Base-by-base conservation (phyloP, 169 alveolate species). In the Babesia microti region DNA sequence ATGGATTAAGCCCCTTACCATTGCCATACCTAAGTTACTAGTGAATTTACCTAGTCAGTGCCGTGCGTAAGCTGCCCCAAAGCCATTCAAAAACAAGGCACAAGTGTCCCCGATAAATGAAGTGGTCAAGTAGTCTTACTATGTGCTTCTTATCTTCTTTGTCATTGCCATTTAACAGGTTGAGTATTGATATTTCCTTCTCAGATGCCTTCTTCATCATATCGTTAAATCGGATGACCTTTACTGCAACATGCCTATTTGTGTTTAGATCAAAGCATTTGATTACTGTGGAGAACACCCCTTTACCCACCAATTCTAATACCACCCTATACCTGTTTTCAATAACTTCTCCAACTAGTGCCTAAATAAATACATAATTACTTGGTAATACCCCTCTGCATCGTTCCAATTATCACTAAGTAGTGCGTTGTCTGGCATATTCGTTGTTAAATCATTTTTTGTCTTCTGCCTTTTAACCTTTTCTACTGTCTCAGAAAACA, bases 161-260 rank as follows among this genome's bases (percentile, higher is more conserved):
- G 61, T 85, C 91, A 23, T 74, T 48, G 3, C 75, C 82, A 50
- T 80, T 88, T 33, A 88, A 49, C 45, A 65, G 58, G 21, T 56
- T 56, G 23, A 88, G 46, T 6, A 88, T 84, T n/a, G 58, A 68
- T 50, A 81, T 74, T 52, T 88, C 95, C 70, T 84, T 88, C 67
- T 86, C 92, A 6, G 94, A 93, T 0, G 93, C 91, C 35, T 79
- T 60, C 18, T 72, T 52, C 95, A 88, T 88, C 91, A 88, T 88
- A 42, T 88, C 93, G 40, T 88, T 88, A 32, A 69, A 67, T 30
- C 91, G 59, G 29, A 84, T 81, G 11, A 84, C 78, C 54, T 83
- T 83, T n/a, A 83, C 67, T 12, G 91, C 91, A 18, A 83, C 91
- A 4, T 56, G 72, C 1, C 43, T 35, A 34, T 68, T 55, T 17